These are phyloP conservation scores for Gaeumannomyces sp. DNA, from an alignment of 2,329 filamentous ascomycete genomes.

Conservation along the genomic window DNA sequence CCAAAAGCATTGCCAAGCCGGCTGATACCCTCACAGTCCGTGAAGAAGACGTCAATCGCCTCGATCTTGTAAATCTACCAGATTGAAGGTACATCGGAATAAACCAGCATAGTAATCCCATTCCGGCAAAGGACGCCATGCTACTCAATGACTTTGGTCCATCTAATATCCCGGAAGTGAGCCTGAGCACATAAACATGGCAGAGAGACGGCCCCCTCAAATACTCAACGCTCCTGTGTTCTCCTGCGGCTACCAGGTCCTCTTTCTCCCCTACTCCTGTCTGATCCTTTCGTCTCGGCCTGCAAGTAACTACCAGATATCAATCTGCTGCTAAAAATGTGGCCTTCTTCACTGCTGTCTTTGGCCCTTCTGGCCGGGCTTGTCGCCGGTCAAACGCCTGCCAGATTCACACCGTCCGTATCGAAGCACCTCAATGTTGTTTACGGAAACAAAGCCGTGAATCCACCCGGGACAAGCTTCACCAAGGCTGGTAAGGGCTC, in stretches of 20 bases:
- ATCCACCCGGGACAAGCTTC: constrained; percentile 17
- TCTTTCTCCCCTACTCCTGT: background rate
- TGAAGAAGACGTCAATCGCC: too few species aligned
- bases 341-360: constrained; percentile 4
- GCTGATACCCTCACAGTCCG: too few species aligned
- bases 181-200: background rate
- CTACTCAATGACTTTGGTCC: background rate
- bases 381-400: constrained; percentile 18
- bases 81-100: background rate
- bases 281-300: too few species aligned
- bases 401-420: constrained; percentile 18
- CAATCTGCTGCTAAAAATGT: constrained; percentile 2
- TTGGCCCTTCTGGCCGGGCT: constrained; percentile 11
- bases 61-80: too few species aligned
- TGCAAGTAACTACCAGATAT: too few species aligned
- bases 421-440: constrained; percentile 18
- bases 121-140: background rate
- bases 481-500: constrained; percentile 17
- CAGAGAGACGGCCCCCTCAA: background rate
- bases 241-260: too few species aligned
- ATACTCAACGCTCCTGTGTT: background rate
- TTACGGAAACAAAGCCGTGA: constrained; percentile 20
- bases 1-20: background rate
- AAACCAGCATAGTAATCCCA: background rate
- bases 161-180: background rate